phyloP scores from a whole-genome alignment of 192 early-diverging fungal genomes.

The Funneliformis geosporum region DNA sequence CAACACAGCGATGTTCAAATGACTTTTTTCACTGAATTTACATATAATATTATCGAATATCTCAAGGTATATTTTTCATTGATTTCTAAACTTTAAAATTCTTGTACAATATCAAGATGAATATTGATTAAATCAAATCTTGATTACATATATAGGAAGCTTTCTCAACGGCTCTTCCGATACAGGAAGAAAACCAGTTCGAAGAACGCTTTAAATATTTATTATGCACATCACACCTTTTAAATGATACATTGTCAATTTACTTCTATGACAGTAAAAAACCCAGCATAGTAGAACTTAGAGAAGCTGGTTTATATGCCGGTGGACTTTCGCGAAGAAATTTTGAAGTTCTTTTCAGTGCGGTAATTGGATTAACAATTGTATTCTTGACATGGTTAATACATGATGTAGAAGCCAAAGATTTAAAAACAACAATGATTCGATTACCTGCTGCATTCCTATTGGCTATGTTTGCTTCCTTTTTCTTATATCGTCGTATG shows the following conservation, averaged over 20 bases:
- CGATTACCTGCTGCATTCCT: slow-evolving; percentile 27
- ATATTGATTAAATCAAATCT: not conserved
- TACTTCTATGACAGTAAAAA: slow-evolving; percentile 45
- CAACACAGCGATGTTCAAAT: not conserved
- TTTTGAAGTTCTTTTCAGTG: slow-evolving; percentile 30
- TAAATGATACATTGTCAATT: slow-evolving; percentile 48
- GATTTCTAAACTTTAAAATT: not conserved
- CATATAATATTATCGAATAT: not conserved
- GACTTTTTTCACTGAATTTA: not conserved
- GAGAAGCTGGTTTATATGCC: slow-evolving; percentile 25
- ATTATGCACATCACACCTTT: slow-evolving; percentile 57
- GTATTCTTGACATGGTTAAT: slow-evolving; percentile 32
- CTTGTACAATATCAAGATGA: not conserved
- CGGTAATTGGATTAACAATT: slow-evolving; percentile 17
- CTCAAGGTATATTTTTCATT: not conserved
- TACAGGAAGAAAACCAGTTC: slow-evolving; percentile 53
- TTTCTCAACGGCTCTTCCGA: slow-evolving; percentile 48
- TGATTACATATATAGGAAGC: slow-evolving; percentile 43
- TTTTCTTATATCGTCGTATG: slow-evolving; percentile 44
- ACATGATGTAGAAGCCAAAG: slow-evolving; percentile 16
- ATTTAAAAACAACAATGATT: slow-evolving; percentile 14
- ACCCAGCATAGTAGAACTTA: slow-evolving; percentile 35
- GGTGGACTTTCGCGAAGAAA: slow-evolving; percentile 22
- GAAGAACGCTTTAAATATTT: slow-evolving; percentile 63
- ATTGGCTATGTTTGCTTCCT: slow-evolving; percentile 33